Evolutionary conservation across 192 early-diverging fungal genomes (phyloP), one percentile per base, ranked within the genome.

Genomic region (Linnemannia schmuckeri): DNA sequence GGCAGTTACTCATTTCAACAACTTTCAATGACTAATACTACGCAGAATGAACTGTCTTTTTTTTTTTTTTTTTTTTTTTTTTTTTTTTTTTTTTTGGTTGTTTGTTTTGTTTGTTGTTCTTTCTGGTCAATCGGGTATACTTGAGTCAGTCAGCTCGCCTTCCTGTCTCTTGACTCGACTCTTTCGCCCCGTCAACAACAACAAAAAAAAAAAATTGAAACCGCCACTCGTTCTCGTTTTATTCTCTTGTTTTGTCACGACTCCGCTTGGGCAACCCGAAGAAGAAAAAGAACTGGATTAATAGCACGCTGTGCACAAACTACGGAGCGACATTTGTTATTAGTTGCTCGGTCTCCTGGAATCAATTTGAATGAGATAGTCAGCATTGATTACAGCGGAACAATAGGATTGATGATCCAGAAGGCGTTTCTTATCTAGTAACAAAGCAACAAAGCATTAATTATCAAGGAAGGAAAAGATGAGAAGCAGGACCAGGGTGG

Each of bases 61-160:
- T 70, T 63, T n/a, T n/a, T n/a, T 38, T 38, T 57, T 52, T 76
- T 38, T 38, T 57, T 52, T 76, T n/a, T n/a, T n/a, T 54, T 57
- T 27, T 24, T 54, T 57, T 27, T 24, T 54, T 57, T 27, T 24
- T 38, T 38, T 57, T 52, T 76, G 17, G 7, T 49, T 49, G 42
- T 46, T 47, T 10, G 20, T 74, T 8, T 47, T 42, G 30, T 74
- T 52, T n/a, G n/a, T 46, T 24, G 9, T 40, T 30, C 4, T 74
- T 46, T 46, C 6, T 24, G 30, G 33, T 47, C 33, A 35, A 30
- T 49, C 18, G 30, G 38, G 71, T 5, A 44, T 72, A 17, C 15
- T 41, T 24, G 24, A n/a, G 24, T 72, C 24, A 22, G 49, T 52
- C 49, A 52, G 17, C 20, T 13, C 44, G 44, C 44, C 44, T 18